Percentiles rank a stretch among this genome's conserved stretches.
Conservation (phyloP, 768 basidiomycete species). For the Zangia roseola region DNA sequence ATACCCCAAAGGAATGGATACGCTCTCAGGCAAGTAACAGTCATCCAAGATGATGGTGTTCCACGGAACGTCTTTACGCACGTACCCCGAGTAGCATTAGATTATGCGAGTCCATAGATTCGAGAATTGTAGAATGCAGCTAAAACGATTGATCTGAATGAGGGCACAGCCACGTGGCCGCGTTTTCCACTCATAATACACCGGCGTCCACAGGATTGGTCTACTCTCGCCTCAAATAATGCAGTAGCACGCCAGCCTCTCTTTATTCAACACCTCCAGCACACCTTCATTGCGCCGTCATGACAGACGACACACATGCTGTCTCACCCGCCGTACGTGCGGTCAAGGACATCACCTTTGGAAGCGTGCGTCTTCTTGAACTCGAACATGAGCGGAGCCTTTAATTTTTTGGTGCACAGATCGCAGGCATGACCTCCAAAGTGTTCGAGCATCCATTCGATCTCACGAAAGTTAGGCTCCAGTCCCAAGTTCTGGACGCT, state of each 20-base stretch:
- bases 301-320: conserved; percentile 21
- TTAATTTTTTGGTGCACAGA: conserved; percentile 36
- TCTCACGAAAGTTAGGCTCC: conserved; percentile 90
- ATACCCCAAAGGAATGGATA: conserved; percentile 50
- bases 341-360: conserved; percentile 53
- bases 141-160: conserved; percentile 8
- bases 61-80: conserved; percentile 52
- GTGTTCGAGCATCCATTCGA: conserved; percentile 95
- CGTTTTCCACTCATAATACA: conserved; percentile 21
- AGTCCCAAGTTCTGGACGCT: conserved; percentile 81
- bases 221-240: conserved; percentile 20
- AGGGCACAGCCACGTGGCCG: conserved; percentile 1
- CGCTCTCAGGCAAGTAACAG: conserved; percentile 44
- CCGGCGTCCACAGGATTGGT: conserved; percentile 26
- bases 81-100: conserved; percentile 22
- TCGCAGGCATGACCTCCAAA: conserved; percentile 83
- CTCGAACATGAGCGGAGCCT: neutral
- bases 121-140: neutral
- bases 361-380: conserved; percentile 45
- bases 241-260: conserved; percentile 17
- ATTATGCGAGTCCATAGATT: neutral
- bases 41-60: conserved; percentile 56
- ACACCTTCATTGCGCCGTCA: neutral
- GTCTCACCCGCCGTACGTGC: conserved; percentile 20
- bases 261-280: conserved; percentile 1